These are phyloP conservation scores for Pseudogymnoascus pannorum DNA, from an alignment of 2,329 filamentous ascomycete genomes.

Conservation along the genomic window DNA sequence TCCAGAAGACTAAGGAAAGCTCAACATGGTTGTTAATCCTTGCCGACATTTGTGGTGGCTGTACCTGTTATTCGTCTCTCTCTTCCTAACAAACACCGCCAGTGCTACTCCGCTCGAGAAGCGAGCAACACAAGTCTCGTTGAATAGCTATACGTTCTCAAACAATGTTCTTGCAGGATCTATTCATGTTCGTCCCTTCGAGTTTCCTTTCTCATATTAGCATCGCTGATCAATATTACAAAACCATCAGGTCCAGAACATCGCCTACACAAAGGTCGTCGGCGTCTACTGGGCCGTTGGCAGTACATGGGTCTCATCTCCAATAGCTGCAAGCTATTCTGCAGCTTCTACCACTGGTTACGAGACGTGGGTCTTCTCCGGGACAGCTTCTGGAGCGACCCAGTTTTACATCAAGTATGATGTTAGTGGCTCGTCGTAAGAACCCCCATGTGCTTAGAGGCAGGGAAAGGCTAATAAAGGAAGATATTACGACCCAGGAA, in stretches of 20 bases:
- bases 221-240: neutral
- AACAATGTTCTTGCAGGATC: conserved; percentile 23
- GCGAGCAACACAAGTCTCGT: conserved; percentile 20
- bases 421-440: conserved; percentile 20
- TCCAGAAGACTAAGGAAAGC: neutral
- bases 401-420: conserved; percentile 26
- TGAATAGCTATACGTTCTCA: conserved; percentile 20
- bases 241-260: conserved; percentile 22
- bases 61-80: neutral
- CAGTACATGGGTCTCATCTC: conserved; percentile 18
- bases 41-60: neutral
- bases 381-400: conserved; percentile 23
- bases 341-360: conserved; percentile 18
- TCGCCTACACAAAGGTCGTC: conserved; percentile 23
- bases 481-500: conserved; percentile 24
- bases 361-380: conserved; percentile 25
- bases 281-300: conserved; percentile 22
- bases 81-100: neutral
- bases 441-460: conserved; percentile 8
- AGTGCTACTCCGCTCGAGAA: conserved; percentile 14
- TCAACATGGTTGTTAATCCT: neutral
- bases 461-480: neutral
- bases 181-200: conserved; percentile 19
- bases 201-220: neutral
- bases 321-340: conserved; percentile 20